phyloP scores from a whole-genome alignment of 192 early-diverging fungal species.

The Dispira simplex region DNA sequence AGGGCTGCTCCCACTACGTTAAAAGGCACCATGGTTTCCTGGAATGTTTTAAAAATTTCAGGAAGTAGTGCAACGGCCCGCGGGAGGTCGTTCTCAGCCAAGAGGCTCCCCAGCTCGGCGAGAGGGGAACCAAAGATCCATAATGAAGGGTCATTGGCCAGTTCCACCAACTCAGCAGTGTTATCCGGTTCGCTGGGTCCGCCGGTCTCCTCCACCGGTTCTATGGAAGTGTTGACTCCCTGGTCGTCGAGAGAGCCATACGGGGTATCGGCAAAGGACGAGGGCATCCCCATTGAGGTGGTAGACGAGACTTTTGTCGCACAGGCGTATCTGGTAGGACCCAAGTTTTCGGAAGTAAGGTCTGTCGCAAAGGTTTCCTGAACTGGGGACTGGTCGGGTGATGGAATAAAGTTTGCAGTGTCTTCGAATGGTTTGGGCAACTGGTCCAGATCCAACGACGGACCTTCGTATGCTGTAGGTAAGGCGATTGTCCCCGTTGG shows the following conservation, averaged over 20 bases:
- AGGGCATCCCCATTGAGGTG: no score
- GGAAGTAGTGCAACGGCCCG: slow-evolving; percentile 11
- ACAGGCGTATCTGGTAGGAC: no score
- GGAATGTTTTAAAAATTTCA: slow-evolving; percentile 27
- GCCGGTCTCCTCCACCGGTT: slow-evolving; percentile 13
- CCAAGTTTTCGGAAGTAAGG: no score
- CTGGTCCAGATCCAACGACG: no score
- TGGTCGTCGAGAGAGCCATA: slow-evolving; percentile 12
- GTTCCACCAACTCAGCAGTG: background rate
- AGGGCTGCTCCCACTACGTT: slow-evolving; percentile 25
- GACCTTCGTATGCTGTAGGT: no score
- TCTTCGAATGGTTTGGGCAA: no score
- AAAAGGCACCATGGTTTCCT: slow-evolving; percentile 26
- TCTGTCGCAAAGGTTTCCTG: no score
- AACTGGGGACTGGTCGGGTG: no score
- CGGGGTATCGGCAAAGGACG: no score
- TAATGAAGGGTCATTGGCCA: slow-evolving; percentile 20
- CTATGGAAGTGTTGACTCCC: slow-evolving; percentile 9
- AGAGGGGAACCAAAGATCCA: slow-evolving; percentile 36
- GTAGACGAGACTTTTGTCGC: no score
- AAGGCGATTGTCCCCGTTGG: no score
- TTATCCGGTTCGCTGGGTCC: slow-evolving; percentile 10
- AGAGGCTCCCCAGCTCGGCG: slow-evolving; percentile 16
- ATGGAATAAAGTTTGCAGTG: no score
- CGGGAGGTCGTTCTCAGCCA: slow-evolving; percentile 8